Percentiles rank a stretch among this genome's conserved stretches.
Evolutionary conservation across 225 moss, liverwort and hornwort genomes (phyloP).

Genomic region (Takakia lepidozioides): DNA sequence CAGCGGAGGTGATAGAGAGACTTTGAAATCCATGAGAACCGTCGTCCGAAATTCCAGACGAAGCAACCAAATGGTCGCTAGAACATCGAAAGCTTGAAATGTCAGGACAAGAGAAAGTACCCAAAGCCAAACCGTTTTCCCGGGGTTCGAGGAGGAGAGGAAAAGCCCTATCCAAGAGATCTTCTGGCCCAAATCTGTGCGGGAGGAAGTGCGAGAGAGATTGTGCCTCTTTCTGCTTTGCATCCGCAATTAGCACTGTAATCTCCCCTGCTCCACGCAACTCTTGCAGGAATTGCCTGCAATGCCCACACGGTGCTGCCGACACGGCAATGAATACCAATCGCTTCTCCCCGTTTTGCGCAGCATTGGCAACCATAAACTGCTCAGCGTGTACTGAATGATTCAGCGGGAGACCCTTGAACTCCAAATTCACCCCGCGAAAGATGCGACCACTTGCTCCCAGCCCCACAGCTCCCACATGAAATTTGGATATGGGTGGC

Average conservation of each 20-base stretch:
- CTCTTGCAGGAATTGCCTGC: conserved; percentile 97
- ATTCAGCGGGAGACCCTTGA: conserved; percentile 65
- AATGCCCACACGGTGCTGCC: conserved; percentile 93
- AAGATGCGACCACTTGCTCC: conserved; percentile 83
- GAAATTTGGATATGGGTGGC: conserved; percentile 86
- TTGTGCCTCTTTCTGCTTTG: conserved; percentile 54
- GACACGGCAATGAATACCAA: conserved; percentile 89
- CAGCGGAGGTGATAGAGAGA: too few relatives aligned
- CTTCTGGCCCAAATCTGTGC: conserved; percentile 82
- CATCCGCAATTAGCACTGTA: conserved; percentile 65
- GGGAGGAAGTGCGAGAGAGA: conserved; percentile 77
- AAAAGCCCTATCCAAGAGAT: conserved; percentile 72
- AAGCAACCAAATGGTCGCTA: too few relatives aligned
- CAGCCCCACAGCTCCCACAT: conserved; percentile 86
- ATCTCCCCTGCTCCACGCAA: conserved; percentile 72
- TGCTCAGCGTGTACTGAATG: conserved; percentile 87
- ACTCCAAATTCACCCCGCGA: conserved; percentile 89
- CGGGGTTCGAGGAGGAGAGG: conserved; percentile 79
- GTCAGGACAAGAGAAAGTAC: too few relatives aligned
- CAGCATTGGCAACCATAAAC: conserved; percentile 89
- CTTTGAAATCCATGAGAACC: too few relatives aligned
- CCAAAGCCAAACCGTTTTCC: conserved; percentile 44
- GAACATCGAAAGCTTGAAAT: too few relatives aligned
- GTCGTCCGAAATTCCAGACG: too few relatives aligned
- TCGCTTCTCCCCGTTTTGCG: conserved; percentile 73